Base-by-base conservation (phyloP, 78 protist species). In the Dictyostelium purpureum region DNA sequence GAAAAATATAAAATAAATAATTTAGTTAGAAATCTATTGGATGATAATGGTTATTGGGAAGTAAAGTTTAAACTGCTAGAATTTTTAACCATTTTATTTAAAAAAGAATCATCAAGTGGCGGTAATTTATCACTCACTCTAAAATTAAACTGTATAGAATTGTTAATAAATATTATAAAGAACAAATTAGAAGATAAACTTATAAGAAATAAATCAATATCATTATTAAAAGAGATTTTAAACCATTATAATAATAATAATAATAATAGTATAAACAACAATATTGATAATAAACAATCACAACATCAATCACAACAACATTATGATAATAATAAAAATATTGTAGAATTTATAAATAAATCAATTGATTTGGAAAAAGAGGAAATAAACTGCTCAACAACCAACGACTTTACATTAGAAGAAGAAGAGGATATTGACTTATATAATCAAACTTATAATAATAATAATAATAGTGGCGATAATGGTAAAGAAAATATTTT, bases 11-110 rank as follows among this genome's bases (percentile, higher is more conserved):
- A 40, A 59, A 33, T 85, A 18, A 70, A 85, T 33, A 18, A 16
- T 21, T 45, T 14, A 21, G 59, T 85, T 31, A 31, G 57, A 37
- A 59, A 61, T 56, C 45, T 85, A 45, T 73, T 85, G 80, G 59
- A 45, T 26, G 91, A 85, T 73, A 74, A 67, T 67, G 76, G 78
- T n/a, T 49, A 70, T 33, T 85, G 91, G 91, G 81, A 85, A 24
- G 81, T 85, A 2, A 85, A 85, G 57, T 85, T 54, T 43, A 56
- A 65, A 4, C 45, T 43, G 26, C 26, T 85, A 9, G 78, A 85
- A 18, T 59, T 85, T 1, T 73, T 85, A 42, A 11, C 43, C 47
- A 45, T 21, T 28, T n/a, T 82, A 26, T 56, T 40, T 6, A 16
- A 63, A 7, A 79, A 79, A 63, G 88, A 63, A 79, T 26, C 21